Percentiles rank a stretch among this genome's conserved stretches.
phyloP scores from a whole-genome alignment of 2,329 filamentous ascomycete species.

The Phaeomoniella chlamydospora region DNA sequence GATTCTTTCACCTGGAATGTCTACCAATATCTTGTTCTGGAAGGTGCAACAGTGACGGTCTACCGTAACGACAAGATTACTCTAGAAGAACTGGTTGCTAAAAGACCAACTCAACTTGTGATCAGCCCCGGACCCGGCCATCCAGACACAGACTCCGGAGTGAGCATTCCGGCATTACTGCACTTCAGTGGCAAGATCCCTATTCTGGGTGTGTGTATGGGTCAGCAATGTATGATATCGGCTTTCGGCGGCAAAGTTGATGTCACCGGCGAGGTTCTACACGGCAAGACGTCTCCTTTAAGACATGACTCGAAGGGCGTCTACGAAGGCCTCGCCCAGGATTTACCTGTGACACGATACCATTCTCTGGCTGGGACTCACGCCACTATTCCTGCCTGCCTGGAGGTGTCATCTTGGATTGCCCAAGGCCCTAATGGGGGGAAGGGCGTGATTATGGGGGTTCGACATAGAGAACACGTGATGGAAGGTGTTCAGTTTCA shows the following conservation, averaged over 20 bases:
- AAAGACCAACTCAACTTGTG: constrained; percentile 84
- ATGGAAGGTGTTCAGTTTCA: constrained; percentile 98
- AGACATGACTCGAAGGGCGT: constrained; percentile 86
- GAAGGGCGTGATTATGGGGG: constrained; percentile 87
- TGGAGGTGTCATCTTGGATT: constrained; percentile 88
- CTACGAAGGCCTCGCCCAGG: constrained; percentile 66
- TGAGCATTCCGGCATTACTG: constrained; percentile 81
- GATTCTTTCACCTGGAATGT: constrained; percentile 99
- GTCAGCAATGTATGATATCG: constrained; percentile 94
- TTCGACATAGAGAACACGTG: constrained; percentile 78
- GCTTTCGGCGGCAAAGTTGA: constrained; percentile 83
- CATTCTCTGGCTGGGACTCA: constrained; percentile 92
- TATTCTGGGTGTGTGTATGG: constrained; percentile 97
- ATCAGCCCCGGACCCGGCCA: constrained; percentile 93
- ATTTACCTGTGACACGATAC: constrained; percentile 81
- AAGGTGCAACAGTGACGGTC: constrained; percentile 81
- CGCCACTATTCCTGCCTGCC: constrained; percentile 65
- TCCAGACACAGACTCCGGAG: constrained; percentile 76
- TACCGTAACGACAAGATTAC: constrained; percentile 86
- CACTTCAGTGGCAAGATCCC: constrained; percentile 92
- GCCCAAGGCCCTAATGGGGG: constrained; percentile 57
- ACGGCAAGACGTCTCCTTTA: constrained; percentile 89
- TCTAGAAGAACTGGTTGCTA: constrained; percentile 65
- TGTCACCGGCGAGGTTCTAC: constrained; percentile 88
- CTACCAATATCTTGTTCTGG: constrained; percentile 94